Conservation (phyloP, 2,329 filamentous ascomycete species). For the Ophiostoma sp. region DNA sequence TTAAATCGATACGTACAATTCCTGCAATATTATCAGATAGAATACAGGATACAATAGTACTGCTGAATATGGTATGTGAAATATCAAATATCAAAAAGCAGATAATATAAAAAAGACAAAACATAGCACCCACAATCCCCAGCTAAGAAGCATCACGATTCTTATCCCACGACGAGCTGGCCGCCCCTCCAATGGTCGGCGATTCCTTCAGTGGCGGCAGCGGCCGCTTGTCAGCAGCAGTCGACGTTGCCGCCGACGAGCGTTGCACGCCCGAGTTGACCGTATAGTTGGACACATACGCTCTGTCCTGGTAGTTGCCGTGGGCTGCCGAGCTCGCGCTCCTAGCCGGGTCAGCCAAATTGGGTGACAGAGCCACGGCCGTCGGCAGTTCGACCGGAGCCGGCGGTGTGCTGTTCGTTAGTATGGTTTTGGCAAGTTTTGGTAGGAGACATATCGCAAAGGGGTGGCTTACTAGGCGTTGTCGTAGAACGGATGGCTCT, state of each 20-base stretch:
- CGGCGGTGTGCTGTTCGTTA: not conserved
- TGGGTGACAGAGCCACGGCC: slow-evolving; percentile 26
- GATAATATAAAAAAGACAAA: not conserved
- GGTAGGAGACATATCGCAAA: not conserved
- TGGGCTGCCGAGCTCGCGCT: not conserved
- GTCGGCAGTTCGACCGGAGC: slow-evolving; percentile 36
- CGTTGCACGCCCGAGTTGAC: not conserved
- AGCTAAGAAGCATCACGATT: not conserved
- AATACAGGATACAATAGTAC: too few species aligned
- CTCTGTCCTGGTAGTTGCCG: not conserved
- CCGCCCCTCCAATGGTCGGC: not conserved
- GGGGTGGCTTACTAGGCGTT: slow-evolving; percentile 20
- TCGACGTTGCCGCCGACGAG: not conserved
- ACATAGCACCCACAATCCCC: not conserved
- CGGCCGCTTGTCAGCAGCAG: not conserved
- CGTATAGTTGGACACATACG: not conserved
- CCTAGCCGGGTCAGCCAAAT: not conserved
- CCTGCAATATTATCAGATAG: too few species aligned
- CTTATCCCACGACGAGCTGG: not conserved
- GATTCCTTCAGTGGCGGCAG: not conserved
- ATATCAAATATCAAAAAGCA: too few species aligned
- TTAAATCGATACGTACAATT: not conserved
- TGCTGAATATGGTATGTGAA: too few species aligned
- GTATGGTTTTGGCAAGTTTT: not conserved
- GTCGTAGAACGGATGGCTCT: slow-evolving; percentile 22